Percentiles rank a stretch among this genome's conserved stretches.
These are phyloP conservation scores for Diplocarpon mali DNA, from an alignment of 2,329 filamentous ascomycete genomes.

Conservation along the genomic window DNA sequence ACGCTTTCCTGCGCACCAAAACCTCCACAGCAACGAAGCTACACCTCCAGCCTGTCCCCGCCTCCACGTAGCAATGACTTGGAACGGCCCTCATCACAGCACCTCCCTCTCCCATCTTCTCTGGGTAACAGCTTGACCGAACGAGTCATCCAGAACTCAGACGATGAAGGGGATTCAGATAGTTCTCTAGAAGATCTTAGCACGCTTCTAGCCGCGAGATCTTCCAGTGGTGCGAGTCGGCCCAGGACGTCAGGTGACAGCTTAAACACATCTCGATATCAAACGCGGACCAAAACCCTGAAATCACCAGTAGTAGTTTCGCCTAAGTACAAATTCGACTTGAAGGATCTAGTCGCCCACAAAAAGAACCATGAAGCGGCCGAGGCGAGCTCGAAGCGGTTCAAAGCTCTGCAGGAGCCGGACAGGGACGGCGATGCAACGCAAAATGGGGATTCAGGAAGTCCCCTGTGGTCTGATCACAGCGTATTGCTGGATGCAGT, in stretches of 20 bases:
- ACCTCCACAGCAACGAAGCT: conserved; percentile 1
- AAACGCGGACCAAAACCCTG: conserved; percentile 7
- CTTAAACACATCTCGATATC: conserved; percentile 5
- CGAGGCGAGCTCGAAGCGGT: conserved; percentile 39
- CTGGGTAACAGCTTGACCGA: background rate
- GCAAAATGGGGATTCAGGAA: background rate
- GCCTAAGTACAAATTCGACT: conserved; percentile 50
- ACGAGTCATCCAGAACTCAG: conserved; percentile 53
- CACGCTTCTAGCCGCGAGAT: conserved; percentile 9
- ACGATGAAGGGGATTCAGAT: conserved; percentile 52
- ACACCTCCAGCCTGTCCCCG: conserved; percentile 12
- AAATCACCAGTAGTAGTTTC: conserved; percentile 40
- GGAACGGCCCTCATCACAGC: background rate
- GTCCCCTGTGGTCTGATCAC: conserved; percentile 13
- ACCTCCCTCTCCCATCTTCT: too few species aligned
- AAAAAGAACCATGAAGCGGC: conserved; percentile 47
- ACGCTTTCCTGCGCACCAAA: conserved; percentile 1
- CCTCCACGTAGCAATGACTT: conserved; percentile 7
- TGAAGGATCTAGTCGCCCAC: conserved; percentile 50
- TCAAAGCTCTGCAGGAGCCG: conserved; percentile 25
- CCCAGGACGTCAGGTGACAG: conserved; percentile 9
- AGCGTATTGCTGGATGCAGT: conserved; percentile 33
- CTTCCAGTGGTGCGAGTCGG: conserved; percentile 1
- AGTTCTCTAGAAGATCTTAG: conserved; percentile 43
- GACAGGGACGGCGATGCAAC: conserved; percentile 8